phyloP scores from a whole-genome alignment of 306 rosid genomes.

The Rosa chinensis region DNA sequence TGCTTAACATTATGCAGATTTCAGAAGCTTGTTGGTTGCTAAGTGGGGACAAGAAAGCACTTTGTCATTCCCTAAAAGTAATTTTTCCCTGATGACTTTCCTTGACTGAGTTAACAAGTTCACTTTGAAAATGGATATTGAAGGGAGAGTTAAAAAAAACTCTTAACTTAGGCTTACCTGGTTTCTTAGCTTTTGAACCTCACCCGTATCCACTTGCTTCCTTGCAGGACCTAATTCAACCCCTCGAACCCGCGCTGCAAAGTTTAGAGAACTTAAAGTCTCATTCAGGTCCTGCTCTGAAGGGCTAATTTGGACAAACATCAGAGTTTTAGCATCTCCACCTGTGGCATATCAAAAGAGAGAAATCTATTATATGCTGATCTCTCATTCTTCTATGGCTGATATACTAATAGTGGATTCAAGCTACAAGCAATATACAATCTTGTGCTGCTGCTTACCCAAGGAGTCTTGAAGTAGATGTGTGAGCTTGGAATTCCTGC shows the following conservation, averaged over 20 bases:
- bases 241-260: slow-evolving; percentile 22
- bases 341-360: slow-evolving; percentile 12
- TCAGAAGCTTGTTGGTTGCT: not conserved
- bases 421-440: not conserved
- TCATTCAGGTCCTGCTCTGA: slow-evolving; percentile 26
- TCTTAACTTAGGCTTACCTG: not conserved
- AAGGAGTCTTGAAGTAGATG: slow-evolving; percentile 31
- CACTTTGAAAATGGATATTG: not conserved
- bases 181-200: slow-evolving; percentile 16
- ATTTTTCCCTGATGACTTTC: not conserved
- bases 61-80: not conserved
- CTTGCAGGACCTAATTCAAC: slow-evolving; percentile 28
- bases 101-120: not conserved
- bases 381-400: not conserved
- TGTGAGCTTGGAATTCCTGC: slow-evolving; percentile 31
- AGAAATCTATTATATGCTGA: not conserved
- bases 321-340: slow-evolving; percentile 32
- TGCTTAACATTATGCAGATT: not conserved
- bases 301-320: slow-evolving; percentile 33
- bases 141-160: not conserved
- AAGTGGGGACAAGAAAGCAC: not conserved
- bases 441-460: slow-evolving; percentile 13
- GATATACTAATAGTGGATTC: not conserved
- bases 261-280: slow-evolving; percentile 24
- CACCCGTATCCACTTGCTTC: slow-evolving; percentile 23